A percentile compares a stretch with the other conserved stretches of the same genome.
Conservation (phyloP, 495 filamentous ascomycete genomes). For the Recurvomyces mirabilis region DNA sequence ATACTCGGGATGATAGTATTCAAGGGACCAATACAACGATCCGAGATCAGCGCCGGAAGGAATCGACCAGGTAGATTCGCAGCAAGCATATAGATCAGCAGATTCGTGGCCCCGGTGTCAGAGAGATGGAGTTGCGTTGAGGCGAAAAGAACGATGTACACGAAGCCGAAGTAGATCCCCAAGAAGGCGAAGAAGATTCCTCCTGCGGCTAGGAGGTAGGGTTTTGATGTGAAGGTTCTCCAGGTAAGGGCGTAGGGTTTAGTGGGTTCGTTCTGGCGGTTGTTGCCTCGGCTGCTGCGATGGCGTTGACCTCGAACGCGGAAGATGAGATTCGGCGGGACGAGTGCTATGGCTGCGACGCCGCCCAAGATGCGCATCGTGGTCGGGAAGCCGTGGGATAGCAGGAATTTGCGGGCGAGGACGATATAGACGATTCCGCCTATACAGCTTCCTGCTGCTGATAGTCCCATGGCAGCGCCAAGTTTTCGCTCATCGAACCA, state of each 20-base stretch:
- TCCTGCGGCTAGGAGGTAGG: slow-evolving; percentile 10
- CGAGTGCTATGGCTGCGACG: slow-evolving; percentile 5
- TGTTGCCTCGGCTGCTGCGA: not conserved
- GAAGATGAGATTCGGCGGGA: slow-evolving; percentile 16
- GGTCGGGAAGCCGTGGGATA: slow-evolving; percentile 9
- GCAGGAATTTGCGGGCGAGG: slow-evolving; percentile 11
- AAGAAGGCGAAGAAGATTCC: slow-evolving; percentile 21
- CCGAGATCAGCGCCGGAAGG: slow-evolving; percentile 14
- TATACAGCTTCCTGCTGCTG: slow-evolving; percentile 14
- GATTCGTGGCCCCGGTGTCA: slow-evolving; percentile 2
- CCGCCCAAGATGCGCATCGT: slow-evolving; percentile 15
- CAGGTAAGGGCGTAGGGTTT: not conserved
- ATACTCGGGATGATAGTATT: slow-evolving; percentile 22
- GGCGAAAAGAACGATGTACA: slow-evolving; percentile 21
- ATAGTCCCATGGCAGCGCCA: slow-evolving; percentile 14
- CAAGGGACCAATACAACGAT: slow-evolving; percentile 21
- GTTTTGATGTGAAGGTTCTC: not conserved
- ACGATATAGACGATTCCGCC: slow-evolving; percentile 24
- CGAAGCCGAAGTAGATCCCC: slow-evolving; percentile 18
- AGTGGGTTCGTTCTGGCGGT: too few species aligned
- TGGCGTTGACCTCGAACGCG: slow-evolving; percentile 11
- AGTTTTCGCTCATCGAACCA: slow-evolving; percentile 23
- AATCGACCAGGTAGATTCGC: slow-evolving; percentile 17
- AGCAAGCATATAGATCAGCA: slow-evolving; percentile 20
- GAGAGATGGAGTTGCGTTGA: slow-evolving; percentile 17